Conservation (phyloP, 2,329 filamentous ascomycete species). For the Colletotrichum musicola region DNA sequence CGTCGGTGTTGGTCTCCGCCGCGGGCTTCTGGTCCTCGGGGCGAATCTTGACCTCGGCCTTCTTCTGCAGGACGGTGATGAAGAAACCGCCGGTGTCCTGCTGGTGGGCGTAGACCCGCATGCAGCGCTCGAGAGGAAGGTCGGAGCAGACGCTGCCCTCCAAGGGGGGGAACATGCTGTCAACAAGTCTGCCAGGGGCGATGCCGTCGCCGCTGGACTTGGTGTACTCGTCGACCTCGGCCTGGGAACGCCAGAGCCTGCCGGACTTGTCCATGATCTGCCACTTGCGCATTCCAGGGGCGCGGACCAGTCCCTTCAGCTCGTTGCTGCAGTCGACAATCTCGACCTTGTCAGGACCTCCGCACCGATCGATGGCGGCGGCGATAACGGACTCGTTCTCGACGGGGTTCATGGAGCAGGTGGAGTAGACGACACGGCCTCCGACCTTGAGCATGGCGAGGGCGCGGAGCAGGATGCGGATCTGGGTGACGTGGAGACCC, state of each 20-base stretch:
- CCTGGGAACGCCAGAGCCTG: constrained; percentile 83
- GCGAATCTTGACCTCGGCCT: constrained; percentile 78
- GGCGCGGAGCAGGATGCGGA: constrained; percentile 89
- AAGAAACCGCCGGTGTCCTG: constrained; percentile 99
- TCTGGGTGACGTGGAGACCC: constrained; percentile 88
- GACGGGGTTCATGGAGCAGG: constrained; percentile 98
- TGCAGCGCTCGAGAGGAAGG: constrained; percentile 88
- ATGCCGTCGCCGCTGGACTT: constrained; percentile 70
- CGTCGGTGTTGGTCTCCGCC: constrained; percentile 31
- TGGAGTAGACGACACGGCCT: constrained; percentile 95
- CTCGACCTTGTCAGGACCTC: constrained; percentile 83
- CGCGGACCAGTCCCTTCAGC: constrained; percentile 81
- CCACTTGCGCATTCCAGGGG: constrained; percentile 84
- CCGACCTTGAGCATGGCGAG: constrained; percentile 97
- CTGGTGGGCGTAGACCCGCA: constrained; percentile 93
- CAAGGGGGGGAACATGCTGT: constrained; percentile 85
- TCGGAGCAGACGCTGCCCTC: constrained; percentile 65
- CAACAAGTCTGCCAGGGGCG: constrained; percentile 75
- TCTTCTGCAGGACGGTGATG: constrained; percentile 94
- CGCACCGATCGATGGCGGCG: constrained; percentile 89
- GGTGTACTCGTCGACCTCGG: constrained; percentile 80
- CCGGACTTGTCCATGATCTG: constrained; percentile 90
- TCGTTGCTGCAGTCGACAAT: constrained; percentile 86
- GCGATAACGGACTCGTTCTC: constrained; percentile 96
- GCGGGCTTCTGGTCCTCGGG: constrained; percentile 70